Percentiles rank a stretch among this genome's conserved stretches.
Evolutionary conservation across 371 early-diverging fungal species (phyloP).

Genomic region (Apophysomyces elegans): DNA sequence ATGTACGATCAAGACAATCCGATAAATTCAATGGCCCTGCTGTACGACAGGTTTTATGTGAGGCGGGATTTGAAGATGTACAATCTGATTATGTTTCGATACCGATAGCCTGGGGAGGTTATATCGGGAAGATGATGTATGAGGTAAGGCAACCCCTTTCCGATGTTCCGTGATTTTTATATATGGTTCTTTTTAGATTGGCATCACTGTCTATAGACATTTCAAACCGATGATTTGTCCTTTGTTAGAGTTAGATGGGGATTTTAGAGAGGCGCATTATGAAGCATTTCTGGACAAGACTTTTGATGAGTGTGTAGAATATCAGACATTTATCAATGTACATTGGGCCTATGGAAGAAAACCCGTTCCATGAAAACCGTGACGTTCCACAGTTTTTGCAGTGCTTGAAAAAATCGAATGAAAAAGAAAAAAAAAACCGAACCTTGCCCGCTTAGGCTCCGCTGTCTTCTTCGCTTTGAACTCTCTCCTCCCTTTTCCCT

Average conservation of each 20-base stretch:
- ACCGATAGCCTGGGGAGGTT: slow-evolving; percentile 51
- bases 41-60: slow-evolving; percentile 21
- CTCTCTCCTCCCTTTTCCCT: neutral
- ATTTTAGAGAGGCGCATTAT: slow-evolving; percentile 25
- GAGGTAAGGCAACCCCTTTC: slow-evolving; percentile 29
- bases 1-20: neutral
- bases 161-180: neutral
- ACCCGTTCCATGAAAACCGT: slow-evolving; percentile 8
- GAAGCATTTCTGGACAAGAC: slow-evolving; percentile 37
- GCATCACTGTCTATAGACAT: slow-evolving; percentile 19
- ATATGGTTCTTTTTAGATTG: slow-evolving; percentile 17
- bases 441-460: neutral
- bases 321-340: slow-evolving; percentile 42
- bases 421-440: too few species aligned
- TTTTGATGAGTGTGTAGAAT: slow-evolving; percentile 50
- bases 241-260: slow-evolving; percentile 21
- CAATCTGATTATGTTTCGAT: slow-evolving; percentile 39
- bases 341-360: slow-evolving; percentile 40
- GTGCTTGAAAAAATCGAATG: too few species aligned
- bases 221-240: slow-evolving; percentile 27
- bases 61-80: slow-evolving; percentile 33
- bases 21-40: slow-evolving; percentile 23
- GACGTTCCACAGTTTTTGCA: neutral
- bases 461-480: neutral
- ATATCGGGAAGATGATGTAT: slow-evolving; percentile 44